Percentiles rank a stretch among this genome's conserved stretches.
phyloP scores from a whole-genome alignment of 2,329 filamentous ascomycete genomes.

The Ceratocystis cubensis region DNA sequence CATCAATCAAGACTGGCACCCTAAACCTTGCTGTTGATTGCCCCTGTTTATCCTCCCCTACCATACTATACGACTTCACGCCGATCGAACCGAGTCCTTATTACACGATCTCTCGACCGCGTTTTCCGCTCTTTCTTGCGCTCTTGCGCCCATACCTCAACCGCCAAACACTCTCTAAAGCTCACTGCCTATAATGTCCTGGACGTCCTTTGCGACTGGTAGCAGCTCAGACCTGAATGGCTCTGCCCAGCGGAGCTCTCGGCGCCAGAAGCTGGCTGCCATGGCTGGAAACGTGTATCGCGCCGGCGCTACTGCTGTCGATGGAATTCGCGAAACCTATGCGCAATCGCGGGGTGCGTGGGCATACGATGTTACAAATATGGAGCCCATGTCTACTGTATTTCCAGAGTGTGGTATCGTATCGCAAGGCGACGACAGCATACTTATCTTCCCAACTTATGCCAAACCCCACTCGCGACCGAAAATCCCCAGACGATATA shows the following conservation, averaged over 20 bases:
- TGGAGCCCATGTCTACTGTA: slow-evolving; percentile 50
- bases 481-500: slow-evolving; percentile 6
- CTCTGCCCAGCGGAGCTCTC: slow-evolving; percentile 50
- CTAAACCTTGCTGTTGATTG: background rate
- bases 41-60: background rate
- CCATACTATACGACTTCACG: no score
- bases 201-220: slow-evolving; percentile 12
- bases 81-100: background rate
- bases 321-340: slow-evolving; percentile 47
- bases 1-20: background rate
- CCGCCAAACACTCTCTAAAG: background rate
- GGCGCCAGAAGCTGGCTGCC: slow-evolving; percentile 63
- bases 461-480: slow-evolving; percentile 50
- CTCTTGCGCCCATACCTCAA: no score
- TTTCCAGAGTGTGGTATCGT: slow-evolving; percentile 80
- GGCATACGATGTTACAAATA: slow-evolving; percentile 25
- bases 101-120: background rate
- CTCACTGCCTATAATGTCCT: slow-evolving; percentile 8
- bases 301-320: slow-evolving; percentile 44
- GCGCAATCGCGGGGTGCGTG: slow-evolving; percentile 36
- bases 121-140: no score
- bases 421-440: slow-evolving; percentile 70
- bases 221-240: slow-evolving; percentile 22
- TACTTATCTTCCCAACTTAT: slow-evolving; percentile 93
- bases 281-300: slow-evolving; percentile 47